Base-by-base conservation (phyloP, 2,329 filamentous ascomycete species). In the Trichoderma cornu-damae region DNA sequence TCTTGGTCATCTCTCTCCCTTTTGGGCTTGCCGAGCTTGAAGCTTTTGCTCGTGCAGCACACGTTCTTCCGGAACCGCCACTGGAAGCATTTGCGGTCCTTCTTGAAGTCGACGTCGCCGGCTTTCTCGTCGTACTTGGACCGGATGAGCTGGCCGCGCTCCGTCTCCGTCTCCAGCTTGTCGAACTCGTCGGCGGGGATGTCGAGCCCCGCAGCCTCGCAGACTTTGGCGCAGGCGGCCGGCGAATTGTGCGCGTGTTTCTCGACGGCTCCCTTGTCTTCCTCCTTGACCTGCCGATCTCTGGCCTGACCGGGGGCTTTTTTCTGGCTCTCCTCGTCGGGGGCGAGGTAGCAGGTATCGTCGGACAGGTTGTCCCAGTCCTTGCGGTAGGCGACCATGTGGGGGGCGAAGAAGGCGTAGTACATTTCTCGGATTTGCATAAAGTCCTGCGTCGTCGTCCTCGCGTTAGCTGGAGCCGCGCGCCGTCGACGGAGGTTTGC, bases 321-420 rank as follows among this genome's bases (percentile, higher is more conserved):
- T 18, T 62, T 61, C 60, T 76, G 73, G 2, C 68, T 69, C 1
- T 64, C 67, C 3, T 70, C 67, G 28, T 73, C 72, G 12, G 70
- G 71, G 44, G 68, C 74, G 58, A 75, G 67, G 61, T 77, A 79
- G 61, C 74, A 76, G 9, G 70, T 69, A 47, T 79, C 76, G 24
- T 80, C 73, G 3, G 79, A 77, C 4, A 77, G 62, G 62, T 83
- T 82, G 64, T 82, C 76, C 79, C 79, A 83, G 49, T 80, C 71
- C 7, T 76, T 70, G 14, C 76, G 73, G 35, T 67, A 64, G 4
- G 69, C 62, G 28, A 71, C 66, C 61, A 81, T 68, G 26, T 75
- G 72, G 2, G 74, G 76, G 2, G 68, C 71, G 57, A 82, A 73
- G 59, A 82, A 75, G 50, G 73, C 68, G 3, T 77, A 63, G 63